A percentile compares a stretch with the other conserved stretches of the same genome.
Conservation (phyloP, 23 red algal species). For the Gracilaria vermiculophylla region DNA sequence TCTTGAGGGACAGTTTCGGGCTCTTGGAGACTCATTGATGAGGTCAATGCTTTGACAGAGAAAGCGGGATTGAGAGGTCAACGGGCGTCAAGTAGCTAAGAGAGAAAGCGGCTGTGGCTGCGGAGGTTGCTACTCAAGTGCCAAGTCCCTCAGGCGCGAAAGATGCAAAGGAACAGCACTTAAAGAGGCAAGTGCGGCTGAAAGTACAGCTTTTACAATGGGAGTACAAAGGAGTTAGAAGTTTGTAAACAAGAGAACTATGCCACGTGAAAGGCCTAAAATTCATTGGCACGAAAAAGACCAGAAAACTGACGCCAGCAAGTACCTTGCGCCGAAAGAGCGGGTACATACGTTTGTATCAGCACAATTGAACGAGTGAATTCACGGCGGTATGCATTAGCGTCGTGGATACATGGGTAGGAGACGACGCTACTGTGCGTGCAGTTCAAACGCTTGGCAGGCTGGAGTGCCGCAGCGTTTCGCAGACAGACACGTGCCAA, state of each 20-base stretch:
- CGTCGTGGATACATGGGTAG: not conserved
- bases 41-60: not conserved
- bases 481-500: not conserved
- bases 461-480: not conserved
- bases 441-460: not conserved
- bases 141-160: too few species aligned
- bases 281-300: not conserved
- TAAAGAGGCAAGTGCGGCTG: not conserved
- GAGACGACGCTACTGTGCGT: not conserved
- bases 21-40: not conserved
- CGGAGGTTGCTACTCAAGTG: too few species aligned
- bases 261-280: not conserved
- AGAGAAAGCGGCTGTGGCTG: not conserved
- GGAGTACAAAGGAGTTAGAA: constrained; percentile 15
- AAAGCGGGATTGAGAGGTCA: not conserved
- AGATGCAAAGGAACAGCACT: not conserved
- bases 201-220: not conserved
- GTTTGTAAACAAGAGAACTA: not conserved
- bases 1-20: not conserved
- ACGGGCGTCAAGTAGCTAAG: not conserved
- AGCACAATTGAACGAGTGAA: not conserved
- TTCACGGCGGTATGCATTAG: not conserved
- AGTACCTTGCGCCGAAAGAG: not conserved
- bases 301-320: not conserved
- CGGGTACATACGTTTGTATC: not conserved